Percentiles rank a stretch among this genome's conserved stretches.
Conservation (phyloP, 2,329 filamentous ascomycete genomes). For the Ophiostoma tasmaniense region DNA sequence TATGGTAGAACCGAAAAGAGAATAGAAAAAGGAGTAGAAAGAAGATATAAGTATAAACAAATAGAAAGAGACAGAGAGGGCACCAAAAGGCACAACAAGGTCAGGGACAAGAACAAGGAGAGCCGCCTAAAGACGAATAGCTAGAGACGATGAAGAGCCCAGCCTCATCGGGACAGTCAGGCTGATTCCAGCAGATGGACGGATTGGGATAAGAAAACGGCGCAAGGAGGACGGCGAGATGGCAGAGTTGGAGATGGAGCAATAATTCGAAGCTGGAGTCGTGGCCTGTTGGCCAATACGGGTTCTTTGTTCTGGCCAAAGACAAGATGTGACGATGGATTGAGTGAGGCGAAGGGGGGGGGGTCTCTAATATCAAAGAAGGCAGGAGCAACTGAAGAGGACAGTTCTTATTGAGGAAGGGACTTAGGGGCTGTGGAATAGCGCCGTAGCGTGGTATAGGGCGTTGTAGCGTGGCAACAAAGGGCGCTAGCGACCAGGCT, state of each 20-base stretch:
- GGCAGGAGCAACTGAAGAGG: background rate
- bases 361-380: background rate
- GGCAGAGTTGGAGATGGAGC: background rate
- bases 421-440: background rate
- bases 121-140: background rate
- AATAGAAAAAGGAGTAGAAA: background rate
- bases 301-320: background rate
- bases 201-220: constrained; percentile 5
- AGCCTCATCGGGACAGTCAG: constrained; percentile 2
- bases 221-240: background rate
- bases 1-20: background rate
- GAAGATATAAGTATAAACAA: background rate
- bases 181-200: constrained; percentile 6
- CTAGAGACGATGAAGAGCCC: background rate
- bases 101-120: background rate
- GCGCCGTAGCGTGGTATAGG: background rate
- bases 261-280: background rate
- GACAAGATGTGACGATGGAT: background rate
- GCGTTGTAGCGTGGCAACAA: background rate
- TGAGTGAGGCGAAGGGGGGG: background rate
- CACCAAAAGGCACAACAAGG: background rate
- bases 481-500: constrained; percentile 5
- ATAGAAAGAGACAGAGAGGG: background rate
- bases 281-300: constrained; percentile 6
- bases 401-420: background rate